Percentiles rank a stretch among this genome's conserved stretches.
Conservation (phyloP, 2,329 filamentous ascomycete genomes). For the Trichophyton mentagrophytes region DNA sequence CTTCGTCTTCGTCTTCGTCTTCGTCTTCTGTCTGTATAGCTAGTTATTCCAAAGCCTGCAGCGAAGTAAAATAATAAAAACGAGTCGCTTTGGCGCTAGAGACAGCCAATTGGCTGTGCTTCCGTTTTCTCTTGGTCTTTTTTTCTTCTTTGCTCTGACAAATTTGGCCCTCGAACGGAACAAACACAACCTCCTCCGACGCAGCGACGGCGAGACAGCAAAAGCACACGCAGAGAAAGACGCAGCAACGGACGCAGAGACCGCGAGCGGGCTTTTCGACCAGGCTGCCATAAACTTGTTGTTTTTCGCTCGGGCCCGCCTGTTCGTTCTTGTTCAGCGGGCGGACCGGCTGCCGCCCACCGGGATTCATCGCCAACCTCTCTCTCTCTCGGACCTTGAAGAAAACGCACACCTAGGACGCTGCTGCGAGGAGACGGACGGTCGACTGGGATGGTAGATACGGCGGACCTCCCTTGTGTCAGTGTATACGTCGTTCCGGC, state of each 20-base stretch:
- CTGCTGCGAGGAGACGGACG: not conserved
- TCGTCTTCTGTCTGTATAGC: too few species aligned
- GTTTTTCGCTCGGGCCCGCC: too few species aligned
- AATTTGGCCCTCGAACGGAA: not conserved
- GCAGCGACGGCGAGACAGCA: too few species aligned
- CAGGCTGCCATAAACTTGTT: not conserved
- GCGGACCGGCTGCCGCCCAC: not conserved
- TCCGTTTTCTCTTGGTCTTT: constrained; percentile 2
- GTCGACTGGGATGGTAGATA: not conserved
- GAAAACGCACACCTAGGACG: not conserved
- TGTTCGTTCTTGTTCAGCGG: not conserved
- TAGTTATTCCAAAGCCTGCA: too few species aligned
- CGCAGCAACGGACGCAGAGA: too few species aligned
- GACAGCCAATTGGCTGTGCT: not conserved
- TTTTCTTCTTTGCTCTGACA: constrained; percentile 4
- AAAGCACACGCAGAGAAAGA: too few species aligned
- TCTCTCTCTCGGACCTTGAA: not conserved
- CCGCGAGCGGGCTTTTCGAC: too few species aligned
- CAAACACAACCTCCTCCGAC: not conserved
- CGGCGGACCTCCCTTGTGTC: not conserved
- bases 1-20: too few species aligned
- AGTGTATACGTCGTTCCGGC: not conserved
- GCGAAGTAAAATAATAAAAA: not conserved
- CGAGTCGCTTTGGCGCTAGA: not conserved
- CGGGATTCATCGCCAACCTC: not conserved